Percentiles rank a stretch among this genome's conserved stretches.
phyloP scores from a whole-genome alignment of 176 grass and related monocot genomes.

The Calamus simplicifolius region DNA sequence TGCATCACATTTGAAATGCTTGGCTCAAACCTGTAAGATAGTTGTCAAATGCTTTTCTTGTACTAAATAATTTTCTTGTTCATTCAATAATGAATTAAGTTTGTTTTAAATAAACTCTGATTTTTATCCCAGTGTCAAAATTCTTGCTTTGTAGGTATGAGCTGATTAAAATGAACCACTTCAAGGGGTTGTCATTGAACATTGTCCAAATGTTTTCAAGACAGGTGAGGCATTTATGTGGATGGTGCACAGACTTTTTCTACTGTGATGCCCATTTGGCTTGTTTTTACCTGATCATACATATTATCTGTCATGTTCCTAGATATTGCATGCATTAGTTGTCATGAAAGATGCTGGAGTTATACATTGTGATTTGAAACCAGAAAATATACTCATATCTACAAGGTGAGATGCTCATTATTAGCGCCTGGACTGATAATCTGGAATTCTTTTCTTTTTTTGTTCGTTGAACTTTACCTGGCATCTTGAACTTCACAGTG shows the following conservation, averaged over 20 bases:
- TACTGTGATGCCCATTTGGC: constrained; percentile 8
- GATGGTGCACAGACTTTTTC: background rate
- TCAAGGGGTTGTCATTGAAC: constrained; percentile 83
- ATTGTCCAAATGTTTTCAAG: constrained; percentile 89
- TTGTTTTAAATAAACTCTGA: constrained; percentile 5
- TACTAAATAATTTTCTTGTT: constrained; percentile 6
- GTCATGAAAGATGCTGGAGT: constrained; percentile 96
- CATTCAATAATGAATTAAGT: constrained; percentile 4
- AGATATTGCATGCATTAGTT: constrained; percentile 94
- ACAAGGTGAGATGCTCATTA: constrained; percentile 44
- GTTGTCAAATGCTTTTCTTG: constrained; percentile 1
- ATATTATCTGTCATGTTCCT: constrained; percentile 22
- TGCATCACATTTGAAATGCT: constrained; percentile 99
- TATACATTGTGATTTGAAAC: constrained; percentile 99
- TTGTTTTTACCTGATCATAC: constrained; percentile 16
- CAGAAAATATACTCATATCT: constrained; percentile 96
- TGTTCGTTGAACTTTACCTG: background rate
- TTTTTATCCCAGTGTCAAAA: constrained; percentile 17
- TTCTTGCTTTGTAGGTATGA: constrained; percentile 58
- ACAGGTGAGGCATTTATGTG: constrained; percentile 53
- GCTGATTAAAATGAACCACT: constrained; percentile 72
- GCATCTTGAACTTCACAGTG: constrained; percentile 34
- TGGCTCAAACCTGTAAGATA: constrained; percentile 86
- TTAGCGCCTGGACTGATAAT: constrained; percentile 4
- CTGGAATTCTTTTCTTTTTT: too few species aligned